These are phyloP conservation scores for Pichia sp. DNA, from an alignment of 1,139 yeast species.

Conservation along the genomic window DNA sequence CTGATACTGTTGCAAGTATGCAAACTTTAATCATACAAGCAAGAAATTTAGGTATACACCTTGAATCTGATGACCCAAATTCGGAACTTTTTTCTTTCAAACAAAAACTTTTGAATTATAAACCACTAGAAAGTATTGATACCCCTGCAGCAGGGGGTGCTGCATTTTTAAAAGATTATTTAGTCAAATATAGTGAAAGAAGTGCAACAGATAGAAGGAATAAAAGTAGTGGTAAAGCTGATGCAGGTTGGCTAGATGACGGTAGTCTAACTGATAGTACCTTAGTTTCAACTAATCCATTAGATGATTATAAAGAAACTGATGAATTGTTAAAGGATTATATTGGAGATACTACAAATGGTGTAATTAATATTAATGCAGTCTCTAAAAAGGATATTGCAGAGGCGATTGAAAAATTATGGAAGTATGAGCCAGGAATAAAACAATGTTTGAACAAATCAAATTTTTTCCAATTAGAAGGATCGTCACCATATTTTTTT, in stretches of 20 bases:
- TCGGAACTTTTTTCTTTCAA: conserved; percentile 43
- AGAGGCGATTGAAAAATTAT: conserved; percentile 55
- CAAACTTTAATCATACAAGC: conserved; percentile 72
- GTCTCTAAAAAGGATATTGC: conserved; percentile 47
- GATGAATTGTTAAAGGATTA: conserved; percentile 20
- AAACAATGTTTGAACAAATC: conserved; percentile 53
- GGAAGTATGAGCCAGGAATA: conserved; percentile 68
- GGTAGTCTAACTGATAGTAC: conserved; percentile 7
- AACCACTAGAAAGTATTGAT: conserved; percentile 57
- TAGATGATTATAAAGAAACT: conserved; percentile 17
- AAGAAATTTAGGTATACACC: conserved; percentile 49
- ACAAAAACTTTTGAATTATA: conserved; percentile 46
- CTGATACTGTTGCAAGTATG: conserved; percentile 87
- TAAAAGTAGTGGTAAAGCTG: conserved; percentile 52
- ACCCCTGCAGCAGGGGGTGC: conserved; percentile 66
- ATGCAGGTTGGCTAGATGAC: conserved; percentile 38
- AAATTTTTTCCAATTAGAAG: conserved; percentile 77
- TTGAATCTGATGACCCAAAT: conserved; percentile 52
- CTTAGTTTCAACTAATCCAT: conserved; percentile 3
- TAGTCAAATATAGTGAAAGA: conserved; percentile 53
- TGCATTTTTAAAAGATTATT: conserved; percentile 57
- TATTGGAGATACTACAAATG: conserved; percentile 13
- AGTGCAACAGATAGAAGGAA: conserved; percentile 43
- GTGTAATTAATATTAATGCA: too few species aligned
- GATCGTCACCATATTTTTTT: conserved; percentile 73